Conservation (phyloP, 2,329 filamentous ascomycete species). For the Tolypocladium endophyticum region DNA sequence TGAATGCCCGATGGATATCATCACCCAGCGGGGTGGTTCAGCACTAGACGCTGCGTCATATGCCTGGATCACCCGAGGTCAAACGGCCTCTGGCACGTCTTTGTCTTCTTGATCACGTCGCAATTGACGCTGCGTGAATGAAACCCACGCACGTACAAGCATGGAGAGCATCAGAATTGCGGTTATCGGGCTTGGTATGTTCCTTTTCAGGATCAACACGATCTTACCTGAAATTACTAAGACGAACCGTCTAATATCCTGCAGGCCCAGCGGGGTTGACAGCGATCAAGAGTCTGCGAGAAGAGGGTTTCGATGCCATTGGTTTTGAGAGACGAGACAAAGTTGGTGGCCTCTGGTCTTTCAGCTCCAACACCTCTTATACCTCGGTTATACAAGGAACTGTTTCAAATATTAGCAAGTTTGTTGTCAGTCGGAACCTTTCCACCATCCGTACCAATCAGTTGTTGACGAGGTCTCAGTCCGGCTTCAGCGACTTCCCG, state of each 20-base stretch:
- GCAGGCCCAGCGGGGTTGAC: slow-evolving; percentile 3
- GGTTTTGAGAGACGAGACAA: slow-evolving; percentile 30
- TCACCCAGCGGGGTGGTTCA: background rate
- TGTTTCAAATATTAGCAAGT: slow-evolving; percentile 5
- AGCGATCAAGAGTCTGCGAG: slow-evolving; percentile 25
- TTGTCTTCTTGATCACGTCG: background rate
- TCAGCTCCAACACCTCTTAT: background rate
- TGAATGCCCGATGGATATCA: background rate
- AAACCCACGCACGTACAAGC: too few relatives aligned
- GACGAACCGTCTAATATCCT: background rate
- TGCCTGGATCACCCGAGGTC: background rate
- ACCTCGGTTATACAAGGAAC: slow-evolving; percentile 2
- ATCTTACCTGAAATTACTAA: background rate
- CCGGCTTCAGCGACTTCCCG: slow-evolving; percentile 26
- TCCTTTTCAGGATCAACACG: background rate
- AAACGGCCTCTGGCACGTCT: background rate
- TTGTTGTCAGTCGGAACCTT: background rate
- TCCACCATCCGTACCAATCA: too few relatives aligned
- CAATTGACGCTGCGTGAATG: background rate
- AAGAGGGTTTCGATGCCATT: slow-evolving; percentile 32
- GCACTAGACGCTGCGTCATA: background rate
- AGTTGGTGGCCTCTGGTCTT: slow-evolving; percentile 30
- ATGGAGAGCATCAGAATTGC: slow-evolving; percentile 7
- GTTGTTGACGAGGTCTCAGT: slow-evolving; percentile 6
- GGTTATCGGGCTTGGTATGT: slow-evolving; percentile 17